Conservation (phyloP, 2,329 filamentous ascomycete genomes). For the Phyllosticta capitalensis region DNA sequence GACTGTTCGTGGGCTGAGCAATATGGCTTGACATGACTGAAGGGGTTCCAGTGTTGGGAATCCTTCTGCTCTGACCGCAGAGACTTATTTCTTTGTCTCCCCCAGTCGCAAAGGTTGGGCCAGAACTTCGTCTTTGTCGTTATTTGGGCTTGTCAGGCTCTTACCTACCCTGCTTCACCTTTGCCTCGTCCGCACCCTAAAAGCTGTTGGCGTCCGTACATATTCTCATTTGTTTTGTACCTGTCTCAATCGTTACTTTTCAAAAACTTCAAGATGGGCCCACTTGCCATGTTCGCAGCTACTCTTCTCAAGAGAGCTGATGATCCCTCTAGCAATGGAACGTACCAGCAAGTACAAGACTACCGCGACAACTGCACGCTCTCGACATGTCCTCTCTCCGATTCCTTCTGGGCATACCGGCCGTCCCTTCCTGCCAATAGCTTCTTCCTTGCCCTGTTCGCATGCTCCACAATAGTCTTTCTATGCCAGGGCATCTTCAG, state of each 20-base stretch:
- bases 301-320: slow-evolving; percentile 1
- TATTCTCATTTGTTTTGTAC: neutral
- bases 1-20: neutral
- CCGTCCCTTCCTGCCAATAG: slow-evolving; percentile 34
- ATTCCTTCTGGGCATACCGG: slow-evolving; percentile 35
- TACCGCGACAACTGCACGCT: slow-evolving; percentile 27
- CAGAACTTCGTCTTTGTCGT: neutral
- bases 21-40: neutral
- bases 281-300: neutral
- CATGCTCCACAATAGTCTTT: slow-evolving; percentile 30
- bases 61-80: neutral
- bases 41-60: neutral
- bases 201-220: neutral
- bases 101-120: neutral
- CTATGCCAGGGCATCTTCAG: slow-evolving; percentile 27
- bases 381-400: slow-evolving; percentile 28
- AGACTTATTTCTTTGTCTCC: neutral
- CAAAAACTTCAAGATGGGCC: neutral
- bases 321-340: neutral
- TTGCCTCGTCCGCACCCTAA: neutral
- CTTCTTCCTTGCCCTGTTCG: slow-evolving; percentile 35
- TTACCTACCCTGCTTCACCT: neutral
- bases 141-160: neutral
- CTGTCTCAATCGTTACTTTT: neutral
- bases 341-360: slow-evolving; percentile 15